These are phyloP conservation scores for Chenopodium formosanum DNA, from an alignment of 148 eudicot species.

Conservation along the genomic window DNA sequence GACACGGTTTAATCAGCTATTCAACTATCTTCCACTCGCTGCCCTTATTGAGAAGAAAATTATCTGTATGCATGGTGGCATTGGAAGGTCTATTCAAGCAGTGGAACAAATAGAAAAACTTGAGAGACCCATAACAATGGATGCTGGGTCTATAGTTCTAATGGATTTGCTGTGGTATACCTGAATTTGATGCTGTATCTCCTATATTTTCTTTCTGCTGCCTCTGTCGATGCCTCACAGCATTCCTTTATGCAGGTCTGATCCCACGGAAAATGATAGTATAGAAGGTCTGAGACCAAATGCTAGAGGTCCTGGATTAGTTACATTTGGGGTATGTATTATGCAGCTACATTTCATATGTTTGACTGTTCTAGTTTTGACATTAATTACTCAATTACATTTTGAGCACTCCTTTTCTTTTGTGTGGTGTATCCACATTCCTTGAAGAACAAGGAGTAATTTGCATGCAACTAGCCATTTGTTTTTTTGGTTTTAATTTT, in stretches of 20 bases:
- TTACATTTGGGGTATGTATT: slow-evolving; percentile 89
- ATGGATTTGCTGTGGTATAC: slow-evolving; percentile 95
- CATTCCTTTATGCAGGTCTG: slow-evolving; percentile 65
- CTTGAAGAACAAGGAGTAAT: neutral
- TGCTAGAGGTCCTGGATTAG: slow-evolving; percentile 96
- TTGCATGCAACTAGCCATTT: neutral
- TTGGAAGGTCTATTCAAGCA: slow-evolving; percentile 86
- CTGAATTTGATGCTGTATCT: neutral
- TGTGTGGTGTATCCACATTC: neutral
- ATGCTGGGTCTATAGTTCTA: slow-evolving; percentile 86
- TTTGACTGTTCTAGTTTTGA: neutral
- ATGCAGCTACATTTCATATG: neutral
- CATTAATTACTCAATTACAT: neutral
- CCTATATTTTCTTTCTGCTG: slow-evolving; percentile 6
- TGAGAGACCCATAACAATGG: slow-evolving; percentile 96
- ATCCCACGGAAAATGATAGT: slow-evolving; percentile 97
- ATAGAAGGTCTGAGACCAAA: slow-evolving; percentile 94
- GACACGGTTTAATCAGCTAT: slow-evolving; percentile 94
- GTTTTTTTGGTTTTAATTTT: too few species aligned
- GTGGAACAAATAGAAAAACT: slow-evolving; percentile 96
- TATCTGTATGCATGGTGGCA: slow-evolving; percentile 99
- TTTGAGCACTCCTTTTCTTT: neutral
- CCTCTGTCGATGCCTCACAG: slow-evolving; percentile 15
- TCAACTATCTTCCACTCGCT: slow-evolving; percentile 91
- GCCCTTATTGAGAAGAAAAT: slow-evolving; percentile 95